Evolutionary conservation across 345 rosid genomes (phyloP).

Genomic region (Eucalyptus erythrocorys): DNA sequence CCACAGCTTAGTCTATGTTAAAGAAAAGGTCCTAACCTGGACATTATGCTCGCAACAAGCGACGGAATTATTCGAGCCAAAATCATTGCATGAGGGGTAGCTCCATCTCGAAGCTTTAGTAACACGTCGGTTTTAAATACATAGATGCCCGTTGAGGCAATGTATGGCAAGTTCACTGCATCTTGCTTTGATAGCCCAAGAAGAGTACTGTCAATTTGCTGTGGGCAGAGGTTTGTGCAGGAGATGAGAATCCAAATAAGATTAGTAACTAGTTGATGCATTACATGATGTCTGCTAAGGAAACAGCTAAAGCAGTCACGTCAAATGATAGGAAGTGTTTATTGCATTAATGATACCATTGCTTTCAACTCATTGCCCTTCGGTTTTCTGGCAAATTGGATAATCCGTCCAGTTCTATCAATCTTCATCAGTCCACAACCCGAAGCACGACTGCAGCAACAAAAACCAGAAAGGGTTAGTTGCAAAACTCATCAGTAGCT

Average conservation of each 20-base stretch:
- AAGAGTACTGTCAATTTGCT: conserved; percentile 60
- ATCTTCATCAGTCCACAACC: conserved; percentile 81
- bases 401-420: conserved; percentile 53
- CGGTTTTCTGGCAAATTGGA: conserved; percentile 82
- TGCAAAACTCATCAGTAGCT: not conserved
- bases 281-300: not conserved
- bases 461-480: not conserved
- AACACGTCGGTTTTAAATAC: conserved; percentile 64
- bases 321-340: not conserved
- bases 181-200: conserved; percentile 64
- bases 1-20: too few species aligned
- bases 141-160: conserved; percentile 95
- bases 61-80: conserved; percentile 93
- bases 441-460: conserved; percentile 63
- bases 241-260: not conserved
- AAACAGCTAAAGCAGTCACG: not conserved
- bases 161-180: conserved; percentile 52
- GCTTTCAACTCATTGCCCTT: conserved; percentile 58
- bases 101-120: conserved; percentile 55
- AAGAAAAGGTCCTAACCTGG: too few species aligned
- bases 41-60: conserved; percentile 66
- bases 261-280: not conserved
- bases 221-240: conserved; percentile 1
- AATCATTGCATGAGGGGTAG: conserved; percentile 77
- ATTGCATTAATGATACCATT: conserved; percentile 33